Evolutionary conservation across 2,329 filamentous ascomycete species (phyloP), one percentile per base, ranked within the genome.

Genomic region (Capronia coronata): DNA sequence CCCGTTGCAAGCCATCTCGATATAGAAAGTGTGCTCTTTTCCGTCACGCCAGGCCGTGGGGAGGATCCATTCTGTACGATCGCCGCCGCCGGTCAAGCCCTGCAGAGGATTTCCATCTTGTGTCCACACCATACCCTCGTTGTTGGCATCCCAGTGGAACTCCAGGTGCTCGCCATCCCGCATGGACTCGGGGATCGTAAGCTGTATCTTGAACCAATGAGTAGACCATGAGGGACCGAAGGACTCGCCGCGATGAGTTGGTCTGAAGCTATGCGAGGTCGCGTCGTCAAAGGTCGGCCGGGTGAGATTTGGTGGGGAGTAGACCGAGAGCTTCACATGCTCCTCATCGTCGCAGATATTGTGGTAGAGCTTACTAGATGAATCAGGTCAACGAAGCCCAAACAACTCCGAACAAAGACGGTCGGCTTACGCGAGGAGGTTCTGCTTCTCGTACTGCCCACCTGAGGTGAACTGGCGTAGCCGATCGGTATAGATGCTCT

Each of bases 201-300:
- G 71, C 49, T 83, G 73, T 48, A 96, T 79, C 61, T 83, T 87
- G 77, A 98, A 94, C 93, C 93, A 98, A 68, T 97, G 93, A 7
- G 93, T 98, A 1, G 89, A 86, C 93, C 93, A 98, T 29, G 89
- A 93, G 1, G 93, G 93, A 0, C 93, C 93, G 61, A 97, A 97
- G 5, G 75, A 80, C 50, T 84, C 77, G 51, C 91, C 90, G 47
- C 89, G 81, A 14, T 78, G 73, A 7, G 90, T 86, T 42, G 83
- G 77, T 44, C 77, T 78, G 72, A 91, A 98, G 5, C 83, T 72
- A 59, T 94, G 82, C n/a, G 74, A 76, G 10, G 75, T 80, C 10
- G 90, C 91, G 48, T 96, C 87, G 56, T 90, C 72, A 71, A 98
- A 98, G 2, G 84, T 83, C 1, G 93, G 93, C 13, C 93, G 82